phyloP scores from a whole-genome alignment of 768 basidiomycete species.

The Daedaleopsis sinensis region DNA sequence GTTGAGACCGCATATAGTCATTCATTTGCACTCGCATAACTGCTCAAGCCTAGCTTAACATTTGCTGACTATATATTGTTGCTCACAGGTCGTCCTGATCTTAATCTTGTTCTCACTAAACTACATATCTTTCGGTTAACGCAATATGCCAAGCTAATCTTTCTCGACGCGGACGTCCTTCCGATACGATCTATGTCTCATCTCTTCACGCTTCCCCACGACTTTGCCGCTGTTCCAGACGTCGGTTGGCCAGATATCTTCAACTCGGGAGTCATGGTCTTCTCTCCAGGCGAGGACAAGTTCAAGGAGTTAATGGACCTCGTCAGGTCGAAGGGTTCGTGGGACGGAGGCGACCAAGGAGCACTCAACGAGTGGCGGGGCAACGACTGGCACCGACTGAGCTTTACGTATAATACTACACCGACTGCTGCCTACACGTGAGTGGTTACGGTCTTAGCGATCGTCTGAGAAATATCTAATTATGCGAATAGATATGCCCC shows the following conservation, averaged over 20 bases:
- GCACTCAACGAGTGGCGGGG: constrained; percentile 95
- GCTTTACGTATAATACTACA: constrained; percentile 98
- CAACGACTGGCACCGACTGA: constrained; percentile 86
- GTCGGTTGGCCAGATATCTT: constrained; percentile 99
- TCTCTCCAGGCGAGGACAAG: constrained; percentile 80
- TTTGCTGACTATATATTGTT: background rate
- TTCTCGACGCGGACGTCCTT: constrained; percentile 91
- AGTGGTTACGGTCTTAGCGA: constrained; percentile 37
- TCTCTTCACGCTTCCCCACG: constrained; percentile 80
- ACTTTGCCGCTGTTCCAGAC: constrained; percentile 94
- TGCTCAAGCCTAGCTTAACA: background rate
- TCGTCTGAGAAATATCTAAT: constrained; percentile 8
- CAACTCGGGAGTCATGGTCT: constrained; percentile 94
- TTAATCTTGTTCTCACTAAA: constrained; percentile 93
- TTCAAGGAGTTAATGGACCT: constrained; percentile 75
- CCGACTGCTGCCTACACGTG: constrained; percentile 96
- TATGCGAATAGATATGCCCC: constrained; percentile 78
- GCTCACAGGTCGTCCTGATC: constrained; percentile 84
- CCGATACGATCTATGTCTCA: constrained; percentile 88
- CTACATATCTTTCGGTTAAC: constrained; percentile 93
- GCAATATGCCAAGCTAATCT: constrained; percentile 84
- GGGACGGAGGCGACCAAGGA: constrained; percentile 99
- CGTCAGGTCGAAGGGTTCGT: constrained; percentile 79
- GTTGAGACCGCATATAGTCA: constrained; percentile 6
- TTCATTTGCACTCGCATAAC: background rate